Evolutionary conservation across 2,329 filamentous ascomycete genomes (phyloP), one percentile per base, ranked within the genome.

Genomic region (Chaetomium globosum): DNA sequence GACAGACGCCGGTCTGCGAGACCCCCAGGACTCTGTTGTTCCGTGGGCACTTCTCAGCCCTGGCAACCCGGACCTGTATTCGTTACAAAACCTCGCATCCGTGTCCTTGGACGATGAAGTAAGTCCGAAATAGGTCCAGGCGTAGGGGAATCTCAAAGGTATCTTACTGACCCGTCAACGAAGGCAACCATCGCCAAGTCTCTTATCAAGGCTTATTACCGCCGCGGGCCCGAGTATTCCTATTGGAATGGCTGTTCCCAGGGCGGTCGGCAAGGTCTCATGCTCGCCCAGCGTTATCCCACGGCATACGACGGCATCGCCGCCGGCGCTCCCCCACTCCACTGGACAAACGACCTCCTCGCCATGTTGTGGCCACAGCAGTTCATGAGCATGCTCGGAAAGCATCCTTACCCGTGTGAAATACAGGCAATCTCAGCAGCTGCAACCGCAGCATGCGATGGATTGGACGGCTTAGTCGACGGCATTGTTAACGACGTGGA

Each of bases 241-340:
- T 86, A 85, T 72, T 86, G 80, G 71, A 76, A 78, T 55, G 84
- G 84, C 36, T 86, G 84, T 71, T 83, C 81, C 1, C 84, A 81
- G 0, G 84, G 84, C 30, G 84, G 84, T 1, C 76, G 84, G 1
- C 83, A 86, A 73, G 84, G 83, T 16, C 72, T 83, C 36, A 82
- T 81, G 67, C 77, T 81, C 54, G 79, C 81, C 3, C 80, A 86
- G 70, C 72, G 77, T 19, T 85, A 80, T 68, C 83, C 83, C 0
- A 75, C 82, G 9, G 82, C 84, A 63, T 85, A 84, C 67, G 81
- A 86, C 67, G 83, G 83, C 26, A 80, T 85, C 46, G 72, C 82
- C 7, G 83, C 83, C 0, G 79, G 77, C 0, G 75, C 75, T 2
- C 79, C 80, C 1, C 83, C 80, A 5, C 66, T 80, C 7, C 71